Percentiles rank a stretch among this genome's conserved stretches.
Evolutionary conservation across 2,329 filamentous ascomycete species (phyloP).

Genomic region (Bisporella sp.): DNA sequence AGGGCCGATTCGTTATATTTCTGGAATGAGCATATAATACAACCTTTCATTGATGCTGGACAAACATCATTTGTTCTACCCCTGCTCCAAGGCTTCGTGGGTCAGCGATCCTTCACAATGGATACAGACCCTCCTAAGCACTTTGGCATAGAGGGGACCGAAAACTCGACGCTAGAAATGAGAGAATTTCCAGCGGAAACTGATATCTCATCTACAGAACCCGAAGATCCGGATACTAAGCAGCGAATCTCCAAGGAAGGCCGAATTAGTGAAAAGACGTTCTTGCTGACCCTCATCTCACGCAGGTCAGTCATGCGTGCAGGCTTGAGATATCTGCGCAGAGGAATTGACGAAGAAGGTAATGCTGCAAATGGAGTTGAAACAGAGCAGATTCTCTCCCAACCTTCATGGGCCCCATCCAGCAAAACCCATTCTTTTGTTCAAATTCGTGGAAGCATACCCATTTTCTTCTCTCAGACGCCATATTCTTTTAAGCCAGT

Average conservation of each 20-base stretch:
- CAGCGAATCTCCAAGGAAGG: slow-evolving; percentile 6
- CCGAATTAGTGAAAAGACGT: slow-evolving; percentile 14
- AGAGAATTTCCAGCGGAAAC: slow-evolving; percentile 5
- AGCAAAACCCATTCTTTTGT: slow-evolving; percentile 73
- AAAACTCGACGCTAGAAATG: slow-evolving; percentile 35
- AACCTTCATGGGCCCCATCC: slow-evolving; percentile 54
- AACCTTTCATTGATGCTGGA: slow-evolving; percentile 67
- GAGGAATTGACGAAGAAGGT: slow-evolving; percentile 85
- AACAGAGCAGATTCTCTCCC: slow-evolving; percentile 87
- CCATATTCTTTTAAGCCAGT: slow-evolving; percentile 89
- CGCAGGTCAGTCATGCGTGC: slow-evolving; percentile 79
- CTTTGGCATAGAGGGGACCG: slow-evolving; percentile 43
- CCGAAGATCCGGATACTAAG: slow-evolving; percentile 9
- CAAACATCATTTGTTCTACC: slow-evolving; percentile 69
- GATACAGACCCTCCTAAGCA: slow-evolving; percentile 44
- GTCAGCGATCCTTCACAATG: slow-evolving; percentile 73
- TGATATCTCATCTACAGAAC: slow-evolving; percentile 28
- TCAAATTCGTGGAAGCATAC: slow-evolving; percentile 85
- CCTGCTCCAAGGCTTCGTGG: slow-evolving; percentile 89
- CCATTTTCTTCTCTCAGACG: slow-evolving; percentile 89
- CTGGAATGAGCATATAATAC: slow-evolving; percentile 77
- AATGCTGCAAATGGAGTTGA: slow-evolving; percentile 87
- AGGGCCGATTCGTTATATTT: slow-evolving; percentile 76
- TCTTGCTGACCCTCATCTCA: slow-evolving; percentile 82
- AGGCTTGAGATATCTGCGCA: slow-evolving; percentile 80